Evolutionary conservation across 805 yeast genomes (phyloP), one percentile per base, ranked within the genome.

Genomic region (Myxozyma mucilagina): DNA sequence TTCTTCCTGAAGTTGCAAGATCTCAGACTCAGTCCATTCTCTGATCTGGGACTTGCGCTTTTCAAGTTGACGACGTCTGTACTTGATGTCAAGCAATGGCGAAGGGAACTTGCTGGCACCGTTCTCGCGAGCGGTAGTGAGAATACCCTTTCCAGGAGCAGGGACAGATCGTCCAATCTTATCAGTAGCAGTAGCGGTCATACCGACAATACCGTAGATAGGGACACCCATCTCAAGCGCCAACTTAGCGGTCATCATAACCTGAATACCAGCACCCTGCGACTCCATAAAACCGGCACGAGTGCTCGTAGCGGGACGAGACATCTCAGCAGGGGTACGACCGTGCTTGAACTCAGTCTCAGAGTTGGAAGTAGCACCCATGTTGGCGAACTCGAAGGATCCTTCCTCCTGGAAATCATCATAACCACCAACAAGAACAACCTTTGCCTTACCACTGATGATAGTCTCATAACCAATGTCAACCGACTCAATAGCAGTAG

Each of bases 381-480:
- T 94, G 81, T 94, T 94, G 71, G 90, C 99, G 77, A 94, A 94
- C 78, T 94, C 99, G 72, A 85, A 88, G 61, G 97, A 91, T 69
- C 98, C 97, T 79, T 94, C 99, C 79, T 94, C 99, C 78, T 91
- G 97, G 93, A 94, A 92, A 73, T 94, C 99, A 80, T 94, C 99
- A 76, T 89, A 91, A 79, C 99, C 99, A 83, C 99, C 99, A 70
- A 93, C 97, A 72, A 94, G 81, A 77, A 94, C 90, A 70, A 94
- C 85, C 84, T 90, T 91, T 60, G 99, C 99, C 78, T 92, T 90
- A 69, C 97, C 97, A 53, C 91, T 80, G 70, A 90, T 78, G 71
- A 94, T 91, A 56, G 97, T 90, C 79, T 94, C 99, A 68, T 88
- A 84, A 84, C 97, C 99, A 71, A 84, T 83, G 75, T 94, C 99